Base-by-base conservation (phyloP, 2,329 filamentous ascomycete genomes). In the Nemania sp. region DNA sequence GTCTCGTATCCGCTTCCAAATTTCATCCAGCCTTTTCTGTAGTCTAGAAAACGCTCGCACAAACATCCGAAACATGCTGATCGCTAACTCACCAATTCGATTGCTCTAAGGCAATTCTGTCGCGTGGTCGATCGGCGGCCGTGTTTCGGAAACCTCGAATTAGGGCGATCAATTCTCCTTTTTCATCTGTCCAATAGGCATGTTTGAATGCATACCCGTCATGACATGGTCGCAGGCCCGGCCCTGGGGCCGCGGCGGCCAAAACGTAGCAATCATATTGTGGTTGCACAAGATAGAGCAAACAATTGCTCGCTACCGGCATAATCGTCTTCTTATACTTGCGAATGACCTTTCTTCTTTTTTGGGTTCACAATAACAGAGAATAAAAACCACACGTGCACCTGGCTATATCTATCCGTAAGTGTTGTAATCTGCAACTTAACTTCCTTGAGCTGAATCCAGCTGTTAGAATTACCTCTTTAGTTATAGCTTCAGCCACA, bases 141-240 rank as follows among this genome's bases (percentile, higher is more conserved):
- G 39, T 54, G 50, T 54, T 47, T 57, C 46, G 15, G 28, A 12
- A 23, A 48, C 28, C n/a, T 48, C 22, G 33, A 51, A 19, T 15
- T n/a, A 17, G 19, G 46, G 33, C 37, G 33, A 51, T 49, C 37
- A 51, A 50, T 53, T 48, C 44, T 51, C 49, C 36, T 22, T 53
- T 53, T 50, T 48, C 45, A 46, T 12, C 20, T 42, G 46, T 37
- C 42, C 40, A 37, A 19, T 51, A 50, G 49, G 55, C 48, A 55
- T 37, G 33, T 42, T 48, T 24, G 31, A 50, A 52, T 43, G 48
- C n/a, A 22, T n/a, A n/a, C n/a, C n/a, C n/a, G n/a, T n/a, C n/a
- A n/a, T n/a, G n/a, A n/a, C n/a, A n/a, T n/a, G n/a, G n/a, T n/a
- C n/a, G n/a, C n/a, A n/a, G n/a, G n/a, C n/a, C n/a, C n/a, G n/a